Percentiles rank a stretch among this genome's conserved stretches.
Evolutionary conservation across 805 yeast genomes (phyloP).

Genomic region (baker's yeast (Saccharomyces cerevisiae)): DNA sequence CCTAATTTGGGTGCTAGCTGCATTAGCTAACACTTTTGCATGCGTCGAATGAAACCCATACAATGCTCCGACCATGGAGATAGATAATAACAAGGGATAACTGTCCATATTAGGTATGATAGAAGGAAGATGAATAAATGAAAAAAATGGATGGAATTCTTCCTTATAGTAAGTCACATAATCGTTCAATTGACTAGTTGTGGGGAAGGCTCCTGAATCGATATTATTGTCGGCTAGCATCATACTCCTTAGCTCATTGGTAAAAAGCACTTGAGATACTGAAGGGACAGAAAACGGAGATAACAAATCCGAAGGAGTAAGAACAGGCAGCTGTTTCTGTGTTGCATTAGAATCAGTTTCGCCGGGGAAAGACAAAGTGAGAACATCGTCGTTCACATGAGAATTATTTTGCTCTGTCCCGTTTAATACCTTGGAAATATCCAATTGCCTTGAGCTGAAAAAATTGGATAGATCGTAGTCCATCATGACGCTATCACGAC

Average conservation of each 20-base stretch:
- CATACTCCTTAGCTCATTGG: constrained; percentile 41
- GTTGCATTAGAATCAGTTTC: neutral
- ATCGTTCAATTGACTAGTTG: constrained; percentile 61
- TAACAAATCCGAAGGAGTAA: neutral
- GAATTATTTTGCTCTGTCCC: neutral
- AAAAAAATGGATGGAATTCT: constrained; percentile 72
- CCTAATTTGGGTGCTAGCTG: constrained; percentile 60
- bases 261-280: constrained; percentile 27
- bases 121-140: constrained; percentile 71
- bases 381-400: neutral
- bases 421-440: constrained; percentile 30
- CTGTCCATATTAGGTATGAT: constrained; percentile 43
- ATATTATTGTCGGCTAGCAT: constrained; percentile 47
- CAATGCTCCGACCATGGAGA: constrained; percentile 84
- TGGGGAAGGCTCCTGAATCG: constrained; percentile 56
- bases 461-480: constrained; percentile 40
- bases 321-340: neutral
- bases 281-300: neutral
- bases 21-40: constrained; percentile 61
- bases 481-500: neutral
- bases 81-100: constrained; percentile 63
- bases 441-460: constrained; percentile 58
- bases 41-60: constrained; percentile 73
- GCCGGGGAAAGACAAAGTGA: neutral
- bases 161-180: constrained; percentile 61